phyloP scores from a whole-genome alignment of 2,329 filamentous ascomycete genomes.

The Cytospora chrysosperma region DNA sequence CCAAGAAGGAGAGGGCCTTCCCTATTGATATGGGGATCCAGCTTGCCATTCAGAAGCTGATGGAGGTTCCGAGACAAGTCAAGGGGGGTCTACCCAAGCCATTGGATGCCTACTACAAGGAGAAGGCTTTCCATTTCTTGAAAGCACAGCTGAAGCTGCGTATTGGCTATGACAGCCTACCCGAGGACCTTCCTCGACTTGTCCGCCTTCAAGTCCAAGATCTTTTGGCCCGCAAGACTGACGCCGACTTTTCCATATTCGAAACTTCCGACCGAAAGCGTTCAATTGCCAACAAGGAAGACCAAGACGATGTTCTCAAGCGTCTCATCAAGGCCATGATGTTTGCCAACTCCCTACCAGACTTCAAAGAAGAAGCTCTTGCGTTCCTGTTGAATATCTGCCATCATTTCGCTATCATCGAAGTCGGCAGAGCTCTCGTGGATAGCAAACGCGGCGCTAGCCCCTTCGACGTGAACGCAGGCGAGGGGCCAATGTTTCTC shows the following conservation, averaged over 20 bases:
- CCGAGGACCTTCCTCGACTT: constrained; percentile 82
- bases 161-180: constrained; percentile 81
- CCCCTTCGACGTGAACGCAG: constrained; percentile 79
- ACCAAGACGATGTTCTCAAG: constrained; percentile 78
- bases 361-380: constrained; percentile 74
- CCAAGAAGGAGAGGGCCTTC: constrained; percentile 84
- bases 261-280: constrained; percentile 75
- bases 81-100: constrained; percentile 56
- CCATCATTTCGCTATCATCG: constrained; percentile 85
- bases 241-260: constrained; percentile 68
- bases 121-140: constrained; percentile 85
- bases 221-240: constrained; percentile 68
- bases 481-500: constrained; percentile 83
- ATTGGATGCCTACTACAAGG: constrained; percentile 82
- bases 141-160: constrained; percentile 87
- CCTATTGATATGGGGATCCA: constrained; percentile 85
- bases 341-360: constrained; percentile 77
- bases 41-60: constrained; percentile 81
- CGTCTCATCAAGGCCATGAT: constrained; percentile 87
- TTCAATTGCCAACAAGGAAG: constrained; percentile 82
- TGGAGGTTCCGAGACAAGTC: constrained; percentile 69
- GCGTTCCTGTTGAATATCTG: constrained; percentile 77
- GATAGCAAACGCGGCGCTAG: constrained; percentile 74
- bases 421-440: constrained; percentile 81
- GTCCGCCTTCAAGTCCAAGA: constrained; percentile 90